Base-by-base conservation (phyloP, 208 protist genomes). In the Leishmania turanica region DNA sequence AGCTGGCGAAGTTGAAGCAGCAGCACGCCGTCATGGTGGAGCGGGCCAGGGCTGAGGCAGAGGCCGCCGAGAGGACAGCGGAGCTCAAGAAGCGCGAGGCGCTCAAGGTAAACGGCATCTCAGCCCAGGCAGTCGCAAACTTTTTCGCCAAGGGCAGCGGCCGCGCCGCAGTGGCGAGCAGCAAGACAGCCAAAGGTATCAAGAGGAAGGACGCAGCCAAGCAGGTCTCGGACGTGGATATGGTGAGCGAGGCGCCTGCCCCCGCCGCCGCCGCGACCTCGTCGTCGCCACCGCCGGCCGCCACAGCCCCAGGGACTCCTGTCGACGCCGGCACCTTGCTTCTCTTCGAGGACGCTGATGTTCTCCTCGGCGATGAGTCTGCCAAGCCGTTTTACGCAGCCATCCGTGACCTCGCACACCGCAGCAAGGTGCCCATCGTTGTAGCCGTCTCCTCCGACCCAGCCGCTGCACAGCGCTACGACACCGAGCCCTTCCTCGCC, bases 281-380 rank as follows among this genome's bases (percentile, higher is more conserved):
- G 51, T 45, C 64, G 11, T 31, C 31, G 3, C 49, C 73, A n/a
- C 51, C n/a, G 13, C 64, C 64, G 1, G 31, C 84, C 42, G n/a
- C 77, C 37, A 34, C 79, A 31, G 24, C 64, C 2, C 37, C 76
- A 13, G 77, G 76, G 19, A 5, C 74, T n/a, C 9, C 77, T 3
- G 68, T 54, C 62, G 69, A 37, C 31, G 42, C 80, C 76, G 54
- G 84, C 70, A 94, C 92, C n/a, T 65, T 97, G 24, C 82, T 97
- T 34, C 87, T 97, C n/a, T 88, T 97, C 84, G 94, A 97, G 66
- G 91, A 95, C 69, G 94, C 91, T 5, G 94, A 97, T 83, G 84
- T 96, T 65, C 87, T 96, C 45, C 91, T 97, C 9, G 92, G 88
- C 1, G 92, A 95, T 72, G 92, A 96, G 83, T 80, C 87, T 21